phyloP scores from a whole-genome alignment of 2,329 filamentous ascomycete species.

The Pseudogymnoascus verrucosus region DNA sequence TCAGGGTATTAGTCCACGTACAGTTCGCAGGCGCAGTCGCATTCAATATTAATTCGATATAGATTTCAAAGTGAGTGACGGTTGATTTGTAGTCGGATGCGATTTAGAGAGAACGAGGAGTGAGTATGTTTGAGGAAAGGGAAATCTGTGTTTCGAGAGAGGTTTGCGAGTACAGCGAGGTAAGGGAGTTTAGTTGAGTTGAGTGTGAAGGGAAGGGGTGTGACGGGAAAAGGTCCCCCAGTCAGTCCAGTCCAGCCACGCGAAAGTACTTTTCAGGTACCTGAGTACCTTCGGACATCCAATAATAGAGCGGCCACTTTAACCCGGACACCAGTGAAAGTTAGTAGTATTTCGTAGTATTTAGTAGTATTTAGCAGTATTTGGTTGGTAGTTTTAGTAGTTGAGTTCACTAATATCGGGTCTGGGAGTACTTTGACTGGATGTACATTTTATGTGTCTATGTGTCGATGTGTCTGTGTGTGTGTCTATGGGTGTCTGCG shows the following conservation, averaged over 20 bases:
- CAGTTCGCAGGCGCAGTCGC: background rate
- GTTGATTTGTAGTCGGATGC: background rate
- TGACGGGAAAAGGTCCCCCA: background rate
- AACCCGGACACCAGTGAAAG: background rate
- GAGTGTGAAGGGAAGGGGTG: background rate
- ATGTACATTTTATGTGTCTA: too few species aligned
- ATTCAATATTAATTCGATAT: background rate
- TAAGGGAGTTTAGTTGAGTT: background rate
- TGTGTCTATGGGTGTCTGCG: too few species aligned
- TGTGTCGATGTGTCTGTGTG: too few species aligned
- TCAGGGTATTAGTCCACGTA: background rate
- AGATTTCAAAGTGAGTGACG: background rate
- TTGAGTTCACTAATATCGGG: background rate
- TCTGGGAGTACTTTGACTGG: too few species aligned
- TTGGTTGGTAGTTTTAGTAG: too few species aligned
- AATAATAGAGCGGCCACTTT: slow-evolving; percentile 3
- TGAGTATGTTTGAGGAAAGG: background rate
- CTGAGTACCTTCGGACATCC: background rate
- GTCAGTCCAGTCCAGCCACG: background rate
- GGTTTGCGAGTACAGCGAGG: background rate
- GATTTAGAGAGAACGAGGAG: background rate
- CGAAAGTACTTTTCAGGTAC: background rate
- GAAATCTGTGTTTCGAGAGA: background rate
- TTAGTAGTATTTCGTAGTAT: background rate
- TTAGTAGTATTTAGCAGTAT: background rate